These are phyloP conservation scores for Withania somnifera DNA, from an alignment of 305 asterid species.

Conservation along the genomic window DNA sequence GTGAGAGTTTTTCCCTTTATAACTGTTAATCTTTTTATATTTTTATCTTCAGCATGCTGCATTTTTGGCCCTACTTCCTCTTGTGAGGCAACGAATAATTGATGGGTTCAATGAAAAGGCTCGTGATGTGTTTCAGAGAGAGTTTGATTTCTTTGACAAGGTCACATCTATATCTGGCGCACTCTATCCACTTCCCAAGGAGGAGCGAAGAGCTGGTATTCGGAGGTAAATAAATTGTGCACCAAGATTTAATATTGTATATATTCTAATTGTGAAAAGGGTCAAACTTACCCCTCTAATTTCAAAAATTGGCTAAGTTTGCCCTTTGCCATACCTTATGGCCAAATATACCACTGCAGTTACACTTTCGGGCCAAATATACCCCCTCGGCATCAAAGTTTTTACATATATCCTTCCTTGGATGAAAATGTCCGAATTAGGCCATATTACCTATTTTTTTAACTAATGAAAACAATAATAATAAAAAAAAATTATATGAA, in stretches of 20 bases:
- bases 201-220: conserved; percentile 92
- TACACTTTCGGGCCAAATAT: too few species aligned
- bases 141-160: conserved; percentile 96
- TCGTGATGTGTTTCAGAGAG: conserved; percentile 63
- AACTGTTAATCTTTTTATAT: neutral
- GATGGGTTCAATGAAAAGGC: conserved; percentile 83
- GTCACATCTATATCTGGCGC: conserved; percentile 98
- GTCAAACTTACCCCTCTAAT: too few species aligned
- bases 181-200: conserved; percentile 88
- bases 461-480: too few species aligned
- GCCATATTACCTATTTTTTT: too few species aligned
- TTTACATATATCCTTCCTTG: too few species aligned
- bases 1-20: neutral
- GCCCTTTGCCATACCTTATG: too few species aligned
- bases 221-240: conserved; percentile 41
- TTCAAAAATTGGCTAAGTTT: too few species aligned
- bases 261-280: too few species aligned
- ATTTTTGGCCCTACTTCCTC: conserved; percentile 74
- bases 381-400: too few species aligned
- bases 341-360: too few species aligned
- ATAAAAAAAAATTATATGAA: too few species aligned
- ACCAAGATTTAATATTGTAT: neutral
- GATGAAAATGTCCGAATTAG: too few species aligned
- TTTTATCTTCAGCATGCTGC: conserved; percentile 44
- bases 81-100: conserved; percentile 76